Evolutionary conservation across 257 asterid species (phyloP), one percentile per base, ranked within the genome.

Genomic region (Jacaranda mimosifolia): DNA sequence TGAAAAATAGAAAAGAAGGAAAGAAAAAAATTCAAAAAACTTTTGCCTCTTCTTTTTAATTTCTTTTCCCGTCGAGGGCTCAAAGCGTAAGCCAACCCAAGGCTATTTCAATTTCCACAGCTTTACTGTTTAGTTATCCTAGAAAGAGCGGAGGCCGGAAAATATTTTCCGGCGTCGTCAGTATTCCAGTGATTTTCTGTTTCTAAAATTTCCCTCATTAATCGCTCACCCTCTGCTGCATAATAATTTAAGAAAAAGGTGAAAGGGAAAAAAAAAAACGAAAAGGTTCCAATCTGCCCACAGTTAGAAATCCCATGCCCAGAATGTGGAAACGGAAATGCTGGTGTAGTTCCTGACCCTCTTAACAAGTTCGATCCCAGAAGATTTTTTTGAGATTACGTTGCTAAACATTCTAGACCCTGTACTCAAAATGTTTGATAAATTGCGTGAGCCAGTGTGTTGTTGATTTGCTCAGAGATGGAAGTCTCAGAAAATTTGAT

Each of bases 401-500:
- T 52, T 4, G 7, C 79, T 21, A 9, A 35, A 36, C 51, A 59
- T 72, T 66, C 19, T 59, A 6, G 75, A 40, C 80, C 14, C 46
- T 63, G 76, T 79, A 52, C 72, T 56, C 78, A 9, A 73, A 43
- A 40, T 83, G 86, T 81, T 83, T 53, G 84, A 83, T 63, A 69
- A 79, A 75, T 78, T 72, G 83, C 84, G 7, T 48, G 46, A 46
- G 6, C 73, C 63, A 66, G n/a, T 38, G 4, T 73, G 53, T 71
- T 60, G 69, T 75, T 49, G 70, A 64, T 64, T 65, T 17, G 70
- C 4, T 53, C 51, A 65, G 77, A 76, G 74, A 95, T 95, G 97
- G 94, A 89, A 81, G 79, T 84, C 56, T 86, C 92, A 4, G 87
- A 83, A 66, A 88, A 85, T 84, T 79, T 91, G 46, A 87, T 93